Evolutionary conservation across 2,329 filamentous ascomycete species (phyloP), one percentile per base, ranked within the genome.

Genomic region (Botrytis medusae): DNA sequence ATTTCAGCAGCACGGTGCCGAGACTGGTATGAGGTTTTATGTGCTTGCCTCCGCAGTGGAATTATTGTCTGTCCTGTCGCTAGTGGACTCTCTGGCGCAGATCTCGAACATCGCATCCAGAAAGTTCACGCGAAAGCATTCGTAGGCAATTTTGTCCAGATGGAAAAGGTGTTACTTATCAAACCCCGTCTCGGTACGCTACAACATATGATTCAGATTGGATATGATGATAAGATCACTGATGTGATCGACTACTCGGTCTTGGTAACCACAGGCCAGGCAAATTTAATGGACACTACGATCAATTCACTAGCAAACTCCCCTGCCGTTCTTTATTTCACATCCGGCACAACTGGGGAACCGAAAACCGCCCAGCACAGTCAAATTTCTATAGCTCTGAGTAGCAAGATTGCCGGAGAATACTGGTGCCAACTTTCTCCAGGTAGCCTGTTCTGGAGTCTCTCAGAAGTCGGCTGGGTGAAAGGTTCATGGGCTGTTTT

Each of bases 261-360:
- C n/a, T 57, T 57, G 51, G 14, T 57, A 0, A 7, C n/a, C 2
- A 18, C n/a, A 4, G n/a, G 51, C 18, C n/a, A 32, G n/a, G 51
- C 14, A 32, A 29, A 57, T 32, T 0, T 57, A 57, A n/a, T 29
- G n/a, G 51, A 57, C 14, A 57, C 51, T 9, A 57, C 51, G 7
- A 29, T 32, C n/a, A 2, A 57, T 18, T 18, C 51, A 18, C 14
- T 29, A 6, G n/a, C n/a, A 29, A 57, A 29, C 14, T 57, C 51
- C 61, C 20, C 51, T 73, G 61, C 61, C 40, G 75, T 76, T 48
- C 61, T 77, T 20, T 75, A 78, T 25, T 79, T 78, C 63, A 79
- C 78, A 44, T 77, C 81, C 32, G 76, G 83, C 25, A 84, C 67
- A 3, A 78, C 77, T 8, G 77, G 77, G 8, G 74, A 60, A 16